A percentile compares a stretch with the other conserved stretches of the same genome.
Evolutionary conservation across 2,329 filamentous ascomycete genomes (phyloP).

Genomic region (Thelonectria blattea): DNA sequence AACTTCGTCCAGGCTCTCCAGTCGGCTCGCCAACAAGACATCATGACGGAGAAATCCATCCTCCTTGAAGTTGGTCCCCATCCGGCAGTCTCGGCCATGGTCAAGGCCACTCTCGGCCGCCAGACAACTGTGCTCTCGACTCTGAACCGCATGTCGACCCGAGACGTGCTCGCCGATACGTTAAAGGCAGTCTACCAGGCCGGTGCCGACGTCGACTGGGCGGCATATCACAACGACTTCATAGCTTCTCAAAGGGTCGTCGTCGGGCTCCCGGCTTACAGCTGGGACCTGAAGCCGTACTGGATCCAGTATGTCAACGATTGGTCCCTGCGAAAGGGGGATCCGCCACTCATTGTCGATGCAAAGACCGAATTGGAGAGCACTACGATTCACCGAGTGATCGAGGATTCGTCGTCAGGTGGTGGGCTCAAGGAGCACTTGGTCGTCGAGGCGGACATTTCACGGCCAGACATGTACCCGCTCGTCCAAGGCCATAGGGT

Average conservation of each 20-base stretch:
- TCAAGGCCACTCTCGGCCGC: constrained; percentile 23
- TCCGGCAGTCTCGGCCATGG: constrained; percentile 28
- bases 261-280: constrained; percentile 67
- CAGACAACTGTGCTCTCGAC: constrained; percentile 26
- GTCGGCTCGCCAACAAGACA: not conserved
- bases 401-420: constrained; percentile 11
- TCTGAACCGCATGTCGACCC: constrained; percentile 19
- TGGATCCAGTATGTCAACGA: constrained; percentile 70
- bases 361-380: constrained; percentile 57
- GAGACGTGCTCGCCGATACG: constrained; percentile 14
- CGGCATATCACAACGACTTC: constrained; percentile 41
- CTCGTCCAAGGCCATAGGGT: constrained; percentile 70
- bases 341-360: constrained; percentile 22
- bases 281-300: constrained; percentile 77
- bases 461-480: constrained; percentile 64
- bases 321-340: constrained; percentile 71
- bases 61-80: constrained; percentile 31
- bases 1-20: constrained; percentile 24
- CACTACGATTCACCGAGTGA: constrained; percentile 24
- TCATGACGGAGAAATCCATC: constrained; percentile 19
- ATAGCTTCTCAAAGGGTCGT: constrained; percentile 49
- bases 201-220: constrained; percentile 25
- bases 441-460: not conserved
- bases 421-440: not conserved
- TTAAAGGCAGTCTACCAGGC: constrained; percentile 24